phyloP scores from a whole-genome alignment of 768 basidiomycete species.

The Russula brevipes region DNA sequence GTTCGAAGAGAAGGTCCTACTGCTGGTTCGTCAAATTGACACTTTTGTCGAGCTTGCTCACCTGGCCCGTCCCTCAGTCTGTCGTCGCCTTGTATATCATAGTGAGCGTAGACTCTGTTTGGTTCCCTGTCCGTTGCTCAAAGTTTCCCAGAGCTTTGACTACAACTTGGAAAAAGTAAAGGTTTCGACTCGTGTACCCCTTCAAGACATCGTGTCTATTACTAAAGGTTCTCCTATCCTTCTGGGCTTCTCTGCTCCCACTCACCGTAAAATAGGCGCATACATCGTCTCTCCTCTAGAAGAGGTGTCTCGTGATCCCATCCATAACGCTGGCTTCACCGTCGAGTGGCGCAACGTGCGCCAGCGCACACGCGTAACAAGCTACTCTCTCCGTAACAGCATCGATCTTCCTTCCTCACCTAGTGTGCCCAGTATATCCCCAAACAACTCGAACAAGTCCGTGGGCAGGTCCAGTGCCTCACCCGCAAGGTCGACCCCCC shows the following conservation, averaged over 20 bases:
- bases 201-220: slow-evolving; percentile 71
- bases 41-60: slow-evolving; percentile 27
- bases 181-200: slow-evolving; percentile 82
- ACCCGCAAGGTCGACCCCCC: neutral
- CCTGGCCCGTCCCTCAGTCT: slow-evolving; percentile 29
- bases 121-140: neutral
- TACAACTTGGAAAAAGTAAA: slow-evolving; percentile 91
- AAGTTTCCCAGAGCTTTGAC: slow-evolving; percentile 69
- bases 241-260: neutral
- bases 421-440: neutral
- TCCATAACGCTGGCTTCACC: slow-evolving; percentile 85
- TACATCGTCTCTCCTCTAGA: slow-evolving; percentile 94
- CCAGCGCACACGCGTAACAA: slow-evolving; percentile 71
- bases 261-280: slow-evolving; percentile 50
- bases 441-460: neutral
- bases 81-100: slow-evolving; percentile 66
- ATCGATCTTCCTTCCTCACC: slow-evolving; percentile 33
- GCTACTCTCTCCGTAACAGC: slow-evolving; percentile 80
- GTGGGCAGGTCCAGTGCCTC: neutral
- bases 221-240: slow-evolving; percentile 55
- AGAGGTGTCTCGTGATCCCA: slow-evolving; percentile 81
- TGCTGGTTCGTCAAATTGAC: slow-evolving; percentile 57
- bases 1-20: slow-evolving; percentile 90
- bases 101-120: slow-evolving; percentile 40
- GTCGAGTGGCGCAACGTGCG: slow-evolving; percentile 71